These are phyloP conservation scores for Clitopilus passeckerianus DNA, from an alignment of 768 basidiomycete species.

Conservation along the genomic window DNA sequence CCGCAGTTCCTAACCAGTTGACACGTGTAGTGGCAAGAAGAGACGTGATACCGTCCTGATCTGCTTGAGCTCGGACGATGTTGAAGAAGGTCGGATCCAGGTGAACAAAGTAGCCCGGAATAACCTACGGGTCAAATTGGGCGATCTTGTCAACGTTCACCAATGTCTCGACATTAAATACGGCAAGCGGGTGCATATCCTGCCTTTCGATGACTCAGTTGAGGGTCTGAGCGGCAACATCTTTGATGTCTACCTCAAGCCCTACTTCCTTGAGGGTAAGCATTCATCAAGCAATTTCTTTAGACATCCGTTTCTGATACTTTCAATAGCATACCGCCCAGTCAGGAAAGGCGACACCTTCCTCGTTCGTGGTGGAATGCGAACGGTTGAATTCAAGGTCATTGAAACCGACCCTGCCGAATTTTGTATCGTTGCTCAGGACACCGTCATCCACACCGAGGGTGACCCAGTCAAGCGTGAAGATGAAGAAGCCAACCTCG, in stretches of 20 bases:
- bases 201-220: constrained; percentile 97
- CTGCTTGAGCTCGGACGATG: constrained; percentile 91
- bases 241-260: constrained; percentile 98
- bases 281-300: not conserved
- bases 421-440: constrained; percentile 98
- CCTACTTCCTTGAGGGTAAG: constrained; percentile 95
- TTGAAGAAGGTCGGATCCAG: constrained; percentile 97
- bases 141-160: constrained; percentile 94
- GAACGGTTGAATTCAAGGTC: constrained; percentile 99
- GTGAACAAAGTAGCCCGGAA: constrained; percentile 99
- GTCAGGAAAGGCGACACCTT: constrained; percentile 98
- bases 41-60: constrained; percentile 97
- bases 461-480: constrained; percentile 99
- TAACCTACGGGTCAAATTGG: constrained; percentile 96
- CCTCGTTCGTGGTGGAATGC: constrained; percentile 97
- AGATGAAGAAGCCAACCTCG: constrained; percentile 95
- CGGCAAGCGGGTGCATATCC: constrained; percentile 93
- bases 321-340: constrained; percentile 73
- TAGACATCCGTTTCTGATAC: not conserved
- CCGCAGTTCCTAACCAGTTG: not conserved
- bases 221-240: constrained; percentile 98
- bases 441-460: constrained; percentile 97
- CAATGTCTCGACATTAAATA: constrained; percentile 98
- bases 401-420: constrained; percentile 98
- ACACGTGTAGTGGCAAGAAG: constrained; percentile 81